Conservation (phyloP, 176 grass and related monocot genomes). For the Poa pratensis region DNA sequence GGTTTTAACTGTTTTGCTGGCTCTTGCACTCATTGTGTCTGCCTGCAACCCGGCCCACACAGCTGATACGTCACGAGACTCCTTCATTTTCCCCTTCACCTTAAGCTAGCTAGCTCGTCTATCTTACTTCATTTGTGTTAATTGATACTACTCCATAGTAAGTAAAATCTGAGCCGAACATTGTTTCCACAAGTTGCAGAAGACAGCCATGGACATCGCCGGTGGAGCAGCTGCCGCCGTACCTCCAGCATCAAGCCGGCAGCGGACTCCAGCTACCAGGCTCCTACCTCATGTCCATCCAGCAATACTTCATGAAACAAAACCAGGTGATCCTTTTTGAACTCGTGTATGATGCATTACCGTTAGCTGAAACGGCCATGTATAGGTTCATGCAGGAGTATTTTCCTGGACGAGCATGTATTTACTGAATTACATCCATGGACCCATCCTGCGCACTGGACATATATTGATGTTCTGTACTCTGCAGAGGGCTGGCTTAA, state of each 20-base stretch:
- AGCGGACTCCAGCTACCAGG: not conserved
- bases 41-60: not conserved
- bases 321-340: slow-evolving; percentile 37
- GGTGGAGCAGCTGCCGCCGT: slow-evolving; percentile 28
- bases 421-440: too few species aligned
- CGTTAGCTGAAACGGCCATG: too few species aligned
- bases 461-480: too few species aligned
- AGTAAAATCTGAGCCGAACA: not conserved
- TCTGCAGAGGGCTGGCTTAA: not conserved
- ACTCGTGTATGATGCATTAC: not conserved
- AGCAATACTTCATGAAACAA: slow-evolving; percentile 50
- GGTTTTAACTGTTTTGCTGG: slow-evolving; percentile 55
- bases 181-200: slow-evolving; percentile 22
- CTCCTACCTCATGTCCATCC: slow-evolving; percentile 51
- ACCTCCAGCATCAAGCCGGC: not conserved
- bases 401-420: too few species aligned
- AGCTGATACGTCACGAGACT: slow-evolving; percentile 35
- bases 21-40: slow-evolving; percentile 49
- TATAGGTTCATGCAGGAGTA: too few species aligned
- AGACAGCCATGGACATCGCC: slow-evolving; percentile 3
- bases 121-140: too few species aligned
- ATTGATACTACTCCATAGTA: not conserved
- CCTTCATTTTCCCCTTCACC: not conserved
- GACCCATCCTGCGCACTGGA: too few species aligned
- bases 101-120: not conserved